Evolutionary conservation across 768 basidiomycete genomes (phyloP).

Genomic region (Leucocoprinus leucothites): DNA sequence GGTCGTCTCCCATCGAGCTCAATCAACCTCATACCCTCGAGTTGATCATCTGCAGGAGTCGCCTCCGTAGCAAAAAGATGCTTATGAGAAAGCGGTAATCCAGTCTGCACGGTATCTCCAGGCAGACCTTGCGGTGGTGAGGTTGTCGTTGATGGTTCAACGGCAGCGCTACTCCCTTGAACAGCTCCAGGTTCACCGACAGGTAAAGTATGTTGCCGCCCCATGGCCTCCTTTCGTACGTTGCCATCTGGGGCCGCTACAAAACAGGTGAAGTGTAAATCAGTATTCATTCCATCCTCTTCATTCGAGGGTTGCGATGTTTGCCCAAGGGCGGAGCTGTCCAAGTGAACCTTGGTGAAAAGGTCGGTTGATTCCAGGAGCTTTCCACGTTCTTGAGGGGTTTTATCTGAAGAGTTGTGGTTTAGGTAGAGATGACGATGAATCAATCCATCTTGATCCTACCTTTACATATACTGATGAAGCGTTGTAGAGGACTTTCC

Average conservation of each 20-base stretch:
- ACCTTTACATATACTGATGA: slow-evolving; percentile 66
- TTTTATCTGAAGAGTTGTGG: slow-evolving; percentile 43
- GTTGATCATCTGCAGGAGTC: slow-evolving; percentile 12
- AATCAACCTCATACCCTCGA: slow-evolving; percentile 50
- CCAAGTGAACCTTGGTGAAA: slow-evolving; percentile 75
- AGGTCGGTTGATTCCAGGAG: slow-evolving; percentile 73
- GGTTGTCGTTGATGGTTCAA: neutral
- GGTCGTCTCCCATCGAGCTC: slow-evolving; percentile 81
- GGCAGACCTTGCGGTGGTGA: neutral
- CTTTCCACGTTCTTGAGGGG: slow-evolving; percentile 70
- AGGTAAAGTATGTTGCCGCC: neutral
- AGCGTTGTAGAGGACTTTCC: slow-evolving; percentile 58
- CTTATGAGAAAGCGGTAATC: neutral
- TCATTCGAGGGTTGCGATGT: slow-evolving; percentile 38
- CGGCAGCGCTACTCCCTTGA: slow-evolving; percentile 17
- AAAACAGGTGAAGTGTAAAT: slow-evolving; percentile 88
- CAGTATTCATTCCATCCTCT: slow-evolving; percentile 54
- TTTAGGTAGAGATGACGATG: neutral
- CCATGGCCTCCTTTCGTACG: slow-evolving; percentile 24
- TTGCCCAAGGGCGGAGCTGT: slow-evolving; percentile 70
- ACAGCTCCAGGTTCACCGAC: neutral
- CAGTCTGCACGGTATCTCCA: too few relatives aligned
- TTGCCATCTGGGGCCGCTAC: slow-evolving; percentile 57
- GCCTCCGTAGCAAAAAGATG: neutral
- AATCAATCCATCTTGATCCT: slow-evolving; percentile 1